Base-by-base conservation (phyloP, 148 eudicot genomes). In the Persicaria tinctoria region DNA sequence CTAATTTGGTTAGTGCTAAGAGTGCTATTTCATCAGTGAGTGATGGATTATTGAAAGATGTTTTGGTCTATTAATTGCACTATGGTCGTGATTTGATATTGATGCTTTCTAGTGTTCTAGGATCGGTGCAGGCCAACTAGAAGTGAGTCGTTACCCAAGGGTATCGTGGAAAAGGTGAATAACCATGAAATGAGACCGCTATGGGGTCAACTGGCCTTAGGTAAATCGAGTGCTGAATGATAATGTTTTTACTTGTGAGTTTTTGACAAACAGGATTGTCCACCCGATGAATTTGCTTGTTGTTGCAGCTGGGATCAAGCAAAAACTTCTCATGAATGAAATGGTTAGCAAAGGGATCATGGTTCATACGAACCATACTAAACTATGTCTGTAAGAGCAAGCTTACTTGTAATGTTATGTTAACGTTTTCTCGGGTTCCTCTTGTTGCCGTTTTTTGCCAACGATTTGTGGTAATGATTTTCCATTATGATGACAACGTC, bases 161-260 rank as follows among this genome's bases (percentile, higher is more conserved):
- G 91, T 60, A 84, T 90, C 59, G 85, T 89, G 10, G 82, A 90
- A 11, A 78, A 79, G 53, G 80, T 87, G 60, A 86, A 97, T 49
- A 89, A 89, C 85, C 79, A 92, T 77, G 96, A 92, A 83, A 89
- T 87, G 89, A 86, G 91, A 53, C 97, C 97, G 6, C 68, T 95
- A 70, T 95, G 98, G 97, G 98, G 97, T 54, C 46, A 20, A 0
- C 97, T 91, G 60, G 74, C 27, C 27, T 23, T 23, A 92, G 98
- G 98, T 95, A 83, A 77, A 57, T 32, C 41, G 41, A 23, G 70
- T 38, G 11, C 7, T 38, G 41, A 11, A 46, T 32, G 4, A 8
- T 66, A 66, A 66, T 17, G 5, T 41, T 60, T 32, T 41, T 66
- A 47, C 9, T 66, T 66, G 46, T 23, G 70, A 41, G 11, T 64